A percentile compares a stretch with the other conserved stretches of the same genome.
These are phyloP conservation scores for Aspergillus egyptiacus DNA, from an alignment of 495 filamentous ascomycete genomes.

Conservation along the genomic window DNA sequence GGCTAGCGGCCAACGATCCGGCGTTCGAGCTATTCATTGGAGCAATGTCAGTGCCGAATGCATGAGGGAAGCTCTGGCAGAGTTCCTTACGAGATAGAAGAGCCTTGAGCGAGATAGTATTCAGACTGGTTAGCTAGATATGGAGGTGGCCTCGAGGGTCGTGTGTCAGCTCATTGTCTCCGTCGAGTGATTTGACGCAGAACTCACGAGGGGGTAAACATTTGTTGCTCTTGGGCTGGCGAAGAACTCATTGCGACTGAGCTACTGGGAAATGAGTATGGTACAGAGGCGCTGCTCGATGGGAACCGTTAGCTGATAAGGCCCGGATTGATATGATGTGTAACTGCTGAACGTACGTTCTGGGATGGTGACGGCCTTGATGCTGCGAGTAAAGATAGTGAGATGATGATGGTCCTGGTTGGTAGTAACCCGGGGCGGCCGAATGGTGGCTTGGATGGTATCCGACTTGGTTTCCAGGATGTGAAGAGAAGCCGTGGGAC, in stretches of 20 bases:
- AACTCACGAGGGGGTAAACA: constrained; percentile 19
- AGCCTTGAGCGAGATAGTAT: constrained; percentile 25
- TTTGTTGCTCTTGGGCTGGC: constrained; percentile 17
- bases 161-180: constrained; percentile 1
- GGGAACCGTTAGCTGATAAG: not conserved
- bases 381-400: constrained; percentile 23
- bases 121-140: constrained; percentile 26
- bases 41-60: constrained; percentile 1
- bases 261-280: constrained; percentile 21
- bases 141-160: constrained; percentile 12
- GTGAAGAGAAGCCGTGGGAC: constrained; percentile 14
- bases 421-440: constrained; percentile 19
- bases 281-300: constrained; percentile 13
- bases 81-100: constrained; percentile 24
- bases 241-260: constrained; percentile 19
- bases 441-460: constrained; percentile 14
- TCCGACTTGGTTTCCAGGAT: constrained; percentile 15
- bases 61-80: not conserved
- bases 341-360: constrained; percentile 15
- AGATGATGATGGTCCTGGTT: constrained; percentile 12
- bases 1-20: constrained; percentile 22
- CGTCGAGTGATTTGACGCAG: too few species aligned
- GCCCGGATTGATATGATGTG: not conserved
- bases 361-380: constrained; percentile 18
- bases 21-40: constrained; percentile 17